Evolutionary conservation across 1,284 basidiomycete genomes (phyloP), one percentile per base, ranked within the genome.

Genomic region (Marasmius fiardii): DNA sequence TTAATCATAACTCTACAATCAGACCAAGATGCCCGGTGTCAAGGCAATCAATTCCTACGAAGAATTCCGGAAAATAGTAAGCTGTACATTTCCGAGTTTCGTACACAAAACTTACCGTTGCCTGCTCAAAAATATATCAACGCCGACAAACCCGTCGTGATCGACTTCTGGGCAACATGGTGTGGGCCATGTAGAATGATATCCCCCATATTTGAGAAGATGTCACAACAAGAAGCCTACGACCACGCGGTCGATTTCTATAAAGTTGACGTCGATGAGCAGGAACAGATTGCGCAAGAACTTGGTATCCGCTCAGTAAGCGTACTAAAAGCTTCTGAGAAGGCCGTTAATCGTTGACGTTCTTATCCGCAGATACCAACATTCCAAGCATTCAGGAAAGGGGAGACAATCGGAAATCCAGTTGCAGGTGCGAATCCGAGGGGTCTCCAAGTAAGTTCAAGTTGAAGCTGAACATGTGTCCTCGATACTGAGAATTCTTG

Each of bases 211-310:
- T 92, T 94, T 67, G 86, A 89, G 73, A 85, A 86, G 73, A 69
- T 92, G 55, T 77, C 85, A 8, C 67, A 67, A 0, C 2, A 41
- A 8, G 41, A 60, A 3, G 71, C 79, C 62, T 64, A 63, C 44
- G 53, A 66, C 18, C 57, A 43, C 4, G 72, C 70, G 65, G 61
- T 80, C 52, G 70, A 76, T 28, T 79, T 92, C 71, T 91, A 86
- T 81, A 94, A 94, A 75, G 88, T 95, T 63, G 88, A 93, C 69
- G 82, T 90, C 51, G 91, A 93, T 66, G 79, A 72, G 44, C 78
- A 78, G 52, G 61, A 66, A 11, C 73, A 78, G 4, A 79, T 86
- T 56, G 68, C 78, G 7, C 70, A 82, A 65, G 88, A 88, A 69
- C 82, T 88, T 56, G 83, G 82, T 52, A 83, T 97, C 72, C 81